Evolutionary conservation across 805 yeast species (phyloP), one percentile per base, ranked within the genome.

Genomic region (Priceomyces castillae): DNA sequence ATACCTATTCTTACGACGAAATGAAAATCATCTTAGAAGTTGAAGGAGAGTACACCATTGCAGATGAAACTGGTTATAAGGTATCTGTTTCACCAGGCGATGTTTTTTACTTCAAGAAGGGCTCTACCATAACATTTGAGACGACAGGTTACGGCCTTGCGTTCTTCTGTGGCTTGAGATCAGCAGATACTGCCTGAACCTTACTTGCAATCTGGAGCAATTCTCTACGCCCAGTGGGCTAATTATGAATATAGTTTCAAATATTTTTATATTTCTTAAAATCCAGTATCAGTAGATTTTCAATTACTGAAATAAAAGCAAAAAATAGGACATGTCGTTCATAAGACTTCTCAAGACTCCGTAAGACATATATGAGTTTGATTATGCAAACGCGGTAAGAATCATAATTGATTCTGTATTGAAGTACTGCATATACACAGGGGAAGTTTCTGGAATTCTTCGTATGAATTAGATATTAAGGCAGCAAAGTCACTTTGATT

Each of bases 21-120:
- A 77, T 81, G 79, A 83, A 83, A 67, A 70, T 83, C 53, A 76
- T 81, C 59, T 72, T 82, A 49, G 87, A 83, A 62, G 82, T 80
- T 43, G 80, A 77, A 53, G 87, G 87, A 51, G 80, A 77, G 56
- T 82, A 78, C 71, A 67, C 71, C 40, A 71, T 83, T 53, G 55
- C 78, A 46, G 89, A 83, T 54, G 84, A 80, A 65, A 74, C 81
- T 42, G 89, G 89, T 18, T 69, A 71, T 61, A 69, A 71, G 47
- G 81, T 78, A 41, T 67, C 65, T 42, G 83, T 76, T 43, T 61
- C 70, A 34, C 84, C 84, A 41, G 89, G 89, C 42, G 88, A 82
- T 54, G 81, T 80, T 22, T 74, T 83, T 53, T 81, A 75, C 73
- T 78, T 83, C 68, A 77, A 74, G 55, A 79, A 81, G 59, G 88